These are phyloP conservation scores for Naegleria lovaniensis DNA, from an alignment of 208 protist genomes.

Conservation along the genomic window DNA sequence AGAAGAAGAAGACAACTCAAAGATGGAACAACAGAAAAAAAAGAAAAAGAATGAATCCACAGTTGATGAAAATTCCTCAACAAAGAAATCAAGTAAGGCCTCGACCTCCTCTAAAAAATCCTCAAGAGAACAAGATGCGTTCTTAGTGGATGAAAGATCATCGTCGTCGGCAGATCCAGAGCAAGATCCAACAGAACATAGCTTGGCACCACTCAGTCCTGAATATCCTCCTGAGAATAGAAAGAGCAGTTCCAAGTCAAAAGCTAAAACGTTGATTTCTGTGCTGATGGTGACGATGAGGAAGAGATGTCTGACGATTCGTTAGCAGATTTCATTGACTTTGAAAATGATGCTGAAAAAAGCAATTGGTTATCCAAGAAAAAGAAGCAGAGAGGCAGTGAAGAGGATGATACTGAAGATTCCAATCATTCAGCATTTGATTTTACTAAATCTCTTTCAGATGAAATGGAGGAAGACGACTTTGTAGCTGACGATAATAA, in stretches of 20 bases:
- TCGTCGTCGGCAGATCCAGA: not conserved
- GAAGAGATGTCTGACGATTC: not conserved
- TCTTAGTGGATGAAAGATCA: not conserved
- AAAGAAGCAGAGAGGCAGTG: not conserved
- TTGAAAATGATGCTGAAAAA: conserved; percentile 32
- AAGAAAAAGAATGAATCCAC: conserved; percentile 23
- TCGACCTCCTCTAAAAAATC: no score
- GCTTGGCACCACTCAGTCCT: not conserved
- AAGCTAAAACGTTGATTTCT: not conserved
- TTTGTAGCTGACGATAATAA: not conserved
- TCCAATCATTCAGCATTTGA: conserved; percentile 42
- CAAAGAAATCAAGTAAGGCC: not conserved
- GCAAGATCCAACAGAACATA: not conserved
- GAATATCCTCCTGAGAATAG: not conserved
- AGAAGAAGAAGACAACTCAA: not conserved
- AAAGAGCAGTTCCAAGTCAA: not conserved
- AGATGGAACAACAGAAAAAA: not conserved
- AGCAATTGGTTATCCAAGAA: not conserved
- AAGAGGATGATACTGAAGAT: conserved; percentile 7
- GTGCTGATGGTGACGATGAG: not conserved
- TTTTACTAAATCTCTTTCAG: not conserved
- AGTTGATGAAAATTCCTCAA: not conserved
- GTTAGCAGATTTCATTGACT: conserved; percentile 28
- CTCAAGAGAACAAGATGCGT: not conserved
- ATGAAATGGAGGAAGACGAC: not conserved